phyloP scores from a whole-genome alignment of 805 yeast species.

The Kodamaea kaohsiungensis region DNA sequence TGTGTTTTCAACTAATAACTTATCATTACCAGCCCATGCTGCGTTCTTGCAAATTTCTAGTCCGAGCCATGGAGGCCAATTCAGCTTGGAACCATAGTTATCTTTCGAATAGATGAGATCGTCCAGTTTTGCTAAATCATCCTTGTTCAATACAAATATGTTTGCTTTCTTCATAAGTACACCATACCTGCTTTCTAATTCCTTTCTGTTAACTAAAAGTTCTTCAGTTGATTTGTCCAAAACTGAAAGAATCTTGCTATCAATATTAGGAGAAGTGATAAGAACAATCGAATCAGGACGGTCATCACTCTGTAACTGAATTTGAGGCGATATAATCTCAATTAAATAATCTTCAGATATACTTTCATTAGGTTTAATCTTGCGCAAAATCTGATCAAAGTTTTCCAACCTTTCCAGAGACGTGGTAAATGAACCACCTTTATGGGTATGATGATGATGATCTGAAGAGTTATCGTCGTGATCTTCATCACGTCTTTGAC shows the following conservation, averaged over 20 bases:
- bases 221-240: conserved; percentile 41
- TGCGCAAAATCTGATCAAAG: conserved; percentile 33
- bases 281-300: conserved; percentile 57
- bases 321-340: conserved; percentile 44
- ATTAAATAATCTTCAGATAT: conserved; percentile 41
- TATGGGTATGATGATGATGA: not conserved
- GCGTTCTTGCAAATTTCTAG: conserved; percentile 57
- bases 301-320: conserved; percentile 42
- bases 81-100: conserved; percentile 60
- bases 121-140: conserved; percentile 36
- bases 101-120: conserved; percentile 46
- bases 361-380: conserved; percentile 19
- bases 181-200: conserved; percentile 65
- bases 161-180: conserved; percentile 68
- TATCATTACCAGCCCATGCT: conserved; percentile 43
- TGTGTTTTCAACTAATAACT: conserved; percentile 62
- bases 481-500: not conserved
- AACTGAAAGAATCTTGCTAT: conserved; percentile 67
- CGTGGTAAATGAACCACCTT: not conserved
- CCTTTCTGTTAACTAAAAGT: conserved; percentile 38
- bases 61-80: conserved; percentile 93
- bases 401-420: conserved; percentile 20
- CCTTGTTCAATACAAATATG: conserved; percentile 63
- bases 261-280: conserved; percentile 72
- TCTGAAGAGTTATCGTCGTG: not conserved